These are phyloP conservation scores for Claviceps quebecensis DNA, from an alignment of 2,329 filamentous ascomycete genomes.

Conservation along the genomic window DNA sequence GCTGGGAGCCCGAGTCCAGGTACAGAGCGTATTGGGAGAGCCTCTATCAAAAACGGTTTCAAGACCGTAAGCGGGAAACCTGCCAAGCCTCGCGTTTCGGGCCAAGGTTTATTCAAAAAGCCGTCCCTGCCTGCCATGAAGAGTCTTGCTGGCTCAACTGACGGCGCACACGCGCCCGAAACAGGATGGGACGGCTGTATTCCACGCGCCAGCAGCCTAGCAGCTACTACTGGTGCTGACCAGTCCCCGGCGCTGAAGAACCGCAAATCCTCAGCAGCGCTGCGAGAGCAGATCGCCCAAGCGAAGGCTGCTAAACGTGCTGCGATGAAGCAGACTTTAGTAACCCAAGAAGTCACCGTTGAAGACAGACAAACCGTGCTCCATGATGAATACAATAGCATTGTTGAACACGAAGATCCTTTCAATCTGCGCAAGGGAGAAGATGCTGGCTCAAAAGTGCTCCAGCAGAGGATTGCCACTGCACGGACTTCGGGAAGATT, in stretches of 20 bases:
- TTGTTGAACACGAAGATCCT: conserved; percentile 42
- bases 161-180: conserved; percentile 3
- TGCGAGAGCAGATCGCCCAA: conserved; percentile 85
- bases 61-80: conserved; percentile 33
- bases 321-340: conserved; percentile 22
- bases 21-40: conserved; percentile 15
- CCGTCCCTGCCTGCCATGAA: conserved; percentile 32
- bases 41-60: conserved; percentile 26
- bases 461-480: conserved; percentile 57
- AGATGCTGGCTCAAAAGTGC: conserved; percentile 47
- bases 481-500: conserved; percentile 68
- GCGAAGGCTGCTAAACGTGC: conserved; percentile 70
- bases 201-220: conserved; percentile 10
- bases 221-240: conserved; percentile 6
- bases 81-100: conserved; percentile 36
- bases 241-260: conserved; percentile 13
- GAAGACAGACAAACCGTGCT: conserved; percentile 27
- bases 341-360: conserved; percentile 3
- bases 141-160: conserved; percentile 5
- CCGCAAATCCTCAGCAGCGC: conserved; percentile 59
- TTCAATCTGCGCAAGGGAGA: conserved; percentile 54
- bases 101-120: conserved; percentile 41
- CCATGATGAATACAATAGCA: conserved; percentile 34
- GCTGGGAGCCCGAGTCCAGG: conserved; percentile 25
- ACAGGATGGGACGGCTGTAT: conserved; percentile 19